A percentile compares a stretch with the other conserved stretches of the same genome.
phyloP scores from a whole-genome alignment of 2,329 filamentous ascomycete genomes.

The Allantophomopsis cytisporea region DNA sequence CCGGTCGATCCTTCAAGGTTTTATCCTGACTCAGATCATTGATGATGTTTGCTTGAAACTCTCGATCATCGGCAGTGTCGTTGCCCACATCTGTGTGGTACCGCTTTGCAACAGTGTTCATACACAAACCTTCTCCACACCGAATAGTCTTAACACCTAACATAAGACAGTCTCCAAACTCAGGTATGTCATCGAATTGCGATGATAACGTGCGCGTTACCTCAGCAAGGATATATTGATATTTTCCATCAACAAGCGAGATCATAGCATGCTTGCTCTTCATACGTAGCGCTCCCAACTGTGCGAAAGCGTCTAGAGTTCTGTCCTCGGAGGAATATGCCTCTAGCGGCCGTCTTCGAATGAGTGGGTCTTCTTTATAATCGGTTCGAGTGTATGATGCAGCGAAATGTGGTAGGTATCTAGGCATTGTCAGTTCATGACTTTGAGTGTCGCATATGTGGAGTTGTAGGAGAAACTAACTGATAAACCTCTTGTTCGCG shows the following conservation, averaged over 20 bases:
- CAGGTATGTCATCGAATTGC: constrained; percentile 10
- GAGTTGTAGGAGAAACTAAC: no score
- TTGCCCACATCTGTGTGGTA: constrained; percentile 4
- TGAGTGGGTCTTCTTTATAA: no score
- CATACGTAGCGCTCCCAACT: constrained; percentile 33
- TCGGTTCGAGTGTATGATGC: no score
- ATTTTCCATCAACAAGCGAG: constrained; percentile 14
- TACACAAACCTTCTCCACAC: constrained; percentile 1
- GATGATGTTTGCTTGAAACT: neutral
- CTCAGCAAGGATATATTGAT: constrained; percentile 14
- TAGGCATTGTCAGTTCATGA: no score
- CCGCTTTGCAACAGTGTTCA: constrained; percentile 1
- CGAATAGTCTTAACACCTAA: constrained; percentile 10
- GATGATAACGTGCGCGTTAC: constrained; percentile 10
- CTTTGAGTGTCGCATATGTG: no score
- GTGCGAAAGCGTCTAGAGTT: constrained; percentile 28
- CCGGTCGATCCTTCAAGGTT: neutral
- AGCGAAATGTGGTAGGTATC: no score
- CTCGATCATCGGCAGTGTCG: neutral
- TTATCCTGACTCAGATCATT: constrained; percentile 1
- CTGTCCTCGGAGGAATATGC: constrained; percentile 22
- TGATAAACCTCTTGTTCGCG: no score
- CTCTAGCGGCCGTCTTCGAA: no score
- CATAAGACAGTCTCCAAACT: constrained; percentile 13
- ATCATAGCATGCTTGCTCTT: constrained; percentile 31